Percentiles rank a stretch among this genome's conserved stretches.
Conservation (phyloP, 2,329 filamentous ascomycete species). For the Eurotiales sp. region DNA sequence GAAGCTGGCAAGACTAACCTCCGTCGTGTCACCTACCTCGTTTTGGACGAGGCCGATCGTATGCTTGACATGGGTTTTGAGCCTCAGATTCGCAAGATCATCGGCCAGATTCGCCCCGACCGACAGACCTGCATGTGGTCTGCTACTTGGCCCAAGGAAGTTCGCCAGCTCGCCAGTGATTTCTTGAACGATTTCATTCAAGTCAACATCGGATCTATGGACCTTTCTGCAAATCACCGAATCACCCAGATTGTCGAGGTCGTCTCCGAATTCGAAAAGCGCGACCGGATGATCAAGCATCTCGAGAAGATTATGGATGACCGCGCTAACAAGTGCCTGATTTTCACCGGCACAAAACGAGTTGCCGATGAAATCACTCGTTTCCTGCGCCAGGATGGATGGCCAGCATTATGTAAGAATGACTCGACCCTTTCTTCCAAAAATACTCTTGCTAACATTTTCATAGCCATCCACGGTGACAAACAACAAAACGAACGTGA, state of each 20-base stretch:
- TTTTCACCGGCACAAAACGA: conserved; percentile 84
- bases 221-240: conserved; percentile 93
- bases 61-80: conserved; percentile 99
- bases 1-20: conserved; percentile 98
- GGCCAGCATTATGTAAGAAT: conserved; percentile 95
- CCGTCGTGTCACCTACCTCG: conserved; percentile 93
- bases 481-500: conserved; percentile 99
- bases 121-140: conserved; percentile 99
- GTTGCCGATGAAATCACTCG: conserved; percentile 97
- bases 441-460: conserved; percentile 26
- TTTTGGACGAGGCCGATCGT: conserved; percentile 97
- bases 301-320: conserved; percentile 97
- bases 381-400: conserved; percentile 95
- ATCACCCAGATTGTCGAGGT: conserved; percentile 98
- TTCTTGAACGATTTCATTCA: conserved; percentile 96
- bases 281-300: conserved; percentile 94
- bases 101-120: conserved; percentile 94
- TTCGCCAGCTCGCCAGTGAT: conserved; percentile 83
- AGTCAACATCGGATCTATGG: conserved; percentile 96
- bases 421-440: conserved; percentile 39
- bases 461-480: conserved; percentile 88
- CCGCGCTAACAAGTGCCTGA: conserved; percentile 89
- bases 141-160: conserved; percentile 98
- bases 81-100: conserved; percentile 98
- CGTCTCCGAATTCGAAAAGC: conserved; percentile 94